phyloP scores from a whole-genome alignment of 2,329 filamentous ascomycete species.

The Paecilomyces sp. region DNA sequence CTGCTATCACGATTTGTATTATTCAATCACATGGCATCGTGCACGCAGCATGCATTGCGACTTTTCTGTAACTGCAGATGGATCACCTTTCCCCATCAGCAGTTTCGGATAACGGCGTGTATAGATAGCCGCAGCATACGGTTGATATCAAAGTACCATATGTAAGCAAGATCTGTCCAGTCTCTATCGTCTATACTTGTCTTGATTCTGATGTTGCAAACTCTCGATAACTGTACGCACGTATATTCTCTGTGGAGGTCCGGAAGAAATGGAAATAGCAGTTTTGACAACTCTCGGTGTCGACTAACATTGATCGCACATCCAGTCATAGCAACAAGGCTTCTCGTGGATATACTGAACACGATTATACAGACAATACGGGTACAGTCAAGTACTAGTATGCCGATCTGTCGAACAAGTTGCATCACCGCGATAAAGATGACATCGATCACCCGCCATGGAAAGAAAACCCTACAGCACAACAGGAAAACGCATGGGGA shows the following conservation, averaged over 20 bases:
- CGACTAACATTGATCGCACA: not conserved
- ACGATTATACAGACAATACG: not conserved
- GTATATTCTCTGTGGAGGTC: not conserved
- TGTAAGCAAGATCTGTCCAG: not conserved
- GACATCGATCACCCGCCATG: not conserved
- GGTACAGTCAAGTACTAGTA: not conserved
- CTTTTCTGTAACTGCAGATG: not conserved
- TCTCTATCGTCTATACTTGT: not conserved
- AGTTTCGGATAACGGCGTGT: not conserved
- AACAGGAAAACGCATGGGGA: not conserved
- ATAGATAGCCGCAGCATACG: not conserved
- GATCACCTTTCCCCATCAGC: not conserved
- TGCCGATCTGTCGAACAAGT: not conserved
- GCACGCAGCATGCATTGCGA: not conserved
- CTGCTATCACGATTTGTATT: not conserved
- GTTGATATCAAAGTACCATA: not conserved
- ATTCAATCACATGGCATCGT: not conserved
- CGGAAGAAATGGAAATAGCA: not conserved
- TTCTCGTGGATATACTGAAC: not conserved
- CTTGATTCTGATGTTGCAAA: not conserved
- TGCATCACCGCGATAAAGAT: not conserved
- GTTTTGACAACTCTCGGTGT: not conserved
- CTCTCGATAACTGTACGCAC: not conserved
- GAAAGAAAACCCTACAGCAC: not conserved
- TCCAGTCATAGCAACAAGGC: not conserved